Percentiles rank a stretch among this genome's conserved stretches.
Evolutionary conservation across 805 yeast species (phyloP).

Genomic region (Cyberlindnera amylophila): DNA sequence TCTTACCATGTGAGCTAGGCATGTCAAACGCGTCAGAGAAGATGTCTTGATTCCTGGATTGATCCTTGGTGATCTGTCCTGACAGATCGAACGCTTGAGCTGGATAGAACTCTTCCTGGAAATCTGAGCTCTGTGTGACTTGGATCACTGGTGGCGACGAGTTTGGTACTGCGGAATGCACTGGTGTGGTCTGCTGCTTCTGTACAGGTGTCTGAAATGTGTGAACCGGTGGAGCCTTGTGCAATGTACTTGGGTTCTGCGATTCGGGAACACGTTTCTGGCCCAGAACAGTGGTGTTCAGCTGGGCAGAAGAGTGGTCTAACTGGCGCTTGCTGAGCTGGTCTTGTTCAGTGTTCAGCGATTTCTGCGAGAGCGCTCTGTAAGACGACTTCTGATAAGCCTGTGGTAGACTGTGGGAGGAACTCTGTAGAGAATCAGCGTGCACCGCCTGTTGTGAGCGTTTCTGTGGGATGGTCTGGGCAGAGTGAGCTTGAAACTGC

Average conservation of each 20-base stretch:
- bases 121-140: neutral
- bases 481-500: neutral
- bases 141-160: constrained; percentile 8
- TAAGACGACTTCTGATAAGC: no score
- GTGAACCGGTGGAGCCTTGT: neutral
- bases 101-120: neutral
- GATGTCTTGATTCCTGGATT: neutral
- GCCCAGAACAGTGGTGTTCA: no score
- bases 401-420: neutral
- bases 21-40: neutral
- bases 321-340: neutral
- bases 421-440: neutral
- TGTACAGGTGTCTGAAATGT: constrained; percentile 2
- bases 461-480: neutral
- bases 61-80: neutral
- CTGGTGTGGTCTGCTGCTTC: constrained; percentile 6
- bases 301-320: neutral
- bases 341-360: no score
- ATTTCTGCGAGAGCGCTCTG: no score
- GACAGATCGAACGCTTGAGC: neutral
- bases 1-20: neutral
- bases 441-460: neutral
- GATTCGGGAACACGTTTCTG: neutral
- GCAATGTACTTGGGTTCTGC: neutral
- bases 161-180: constrained; percentile 4